Conservation (phyloP, 345 rosid genomes). For the Boechera divaricarpa region DNA sequence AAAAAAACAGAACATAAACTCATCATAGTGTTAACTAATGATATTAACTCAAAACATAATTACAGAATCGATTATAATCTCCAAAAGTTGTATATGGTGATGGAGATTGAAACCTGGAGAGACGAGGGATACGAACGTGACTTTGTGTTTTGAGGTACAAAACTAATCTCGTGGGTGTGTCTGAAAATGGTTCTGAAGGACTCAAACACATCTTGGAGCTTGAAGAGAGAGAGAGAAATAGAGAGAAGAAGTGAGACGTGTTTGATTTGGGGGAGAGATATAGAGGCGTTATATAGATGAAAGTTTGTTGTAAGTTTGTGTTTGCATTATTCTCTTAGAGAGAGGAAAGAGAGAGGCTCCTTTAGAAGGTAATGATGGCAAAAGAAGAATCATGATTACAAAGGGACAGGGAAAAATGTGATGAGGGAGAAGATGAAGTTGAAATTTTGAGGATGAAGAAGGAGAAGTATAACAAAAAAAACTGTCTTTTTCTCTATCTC, state of each 20-base stretch:
- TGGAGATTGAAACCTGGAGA: conserved; percentile 31
- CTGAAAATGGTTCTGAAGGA: conserved; percentile 43
- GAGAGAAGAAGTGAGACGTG: conserved; percentile 24
- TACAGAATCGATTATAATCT: background rate
- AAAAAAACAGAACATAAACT: background rate
- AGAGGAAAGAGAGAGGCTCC: conserved; percentile 40
- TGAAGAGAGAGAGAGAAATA: background rate
- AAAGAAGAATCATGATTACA: conserved; percentile 71
- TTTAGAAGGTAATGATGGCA: conserved; percentile 69
- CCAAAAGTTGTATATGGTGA: background rate
- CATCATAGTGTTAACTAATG: background rate
- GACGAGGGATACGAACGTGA: conserved; percentile 20
- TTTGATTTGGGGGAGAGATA: conserved; percentile 20
- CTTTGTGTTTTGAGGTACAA: conserved; percentile 31
- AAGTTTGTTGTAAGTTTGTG: conserved; percentile 26
- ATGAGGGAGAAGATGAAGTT: conserved; percentile 50
- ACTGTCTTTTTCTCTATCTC: conserved; percentile 2
- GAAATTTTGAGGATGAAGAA: conserved; percentile 39
- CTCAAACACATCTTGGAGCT: conserved; percentile 43
- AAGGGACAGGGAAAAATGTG: conserved; percentile 52
- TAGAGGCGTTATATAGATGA: conserved; percentile 37
- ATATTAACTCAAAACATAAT: background rate
- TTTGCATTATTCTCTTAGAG: conserved; percentile 35
- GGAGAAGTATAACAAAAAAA: background rate
- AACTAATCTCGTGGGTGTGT: conserved; percentile 39